Evolutionary conservation across 306 rosid species (phyloP).

Genomic region (Begonia masoniana): DNA sequence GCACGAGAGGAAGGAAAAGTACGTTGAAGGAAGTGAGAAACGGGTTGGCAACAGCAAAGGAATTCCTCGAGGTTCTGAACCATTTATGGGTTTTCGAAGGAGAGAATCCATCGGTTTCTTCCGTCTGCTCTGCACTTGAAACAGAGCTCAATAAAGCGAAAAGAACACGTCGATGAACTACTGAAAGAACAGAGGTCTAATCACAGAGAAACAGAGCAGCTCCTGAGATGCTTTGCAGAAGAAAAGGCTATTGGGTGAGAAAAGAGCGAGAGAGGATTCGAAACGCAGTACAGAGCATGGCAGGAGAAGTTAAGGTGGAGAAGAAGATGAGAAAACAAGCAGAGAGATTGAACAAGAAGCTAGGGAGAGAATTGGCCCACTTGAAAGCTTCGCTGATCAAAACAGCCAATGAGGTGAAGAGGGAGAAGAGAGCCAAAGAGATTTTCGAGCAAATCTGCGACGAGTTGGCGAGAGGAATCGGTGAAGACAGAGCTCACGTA

Average conservation of each 20-base stretch:
- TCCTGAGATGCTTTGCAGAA: conserved; percentile 49
- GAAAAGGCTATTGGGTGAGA: conserved; percentile 72
- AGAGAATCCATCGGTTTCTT: conserved; percentile 30
- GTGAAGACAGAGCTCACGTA: conserved; percentile 68
- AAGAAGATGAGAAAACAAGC: conserved; percentile 70
- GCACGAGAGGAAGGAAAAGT: conserved; percentile 22
- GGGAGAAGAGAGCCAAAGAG: conserved; percentile 81
- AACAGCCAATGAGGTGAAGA: conserved; percentile 47
- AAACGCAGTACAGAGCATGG: conserved; percentile 30
- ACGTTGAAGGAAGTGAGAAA: conserved; percentile 65
- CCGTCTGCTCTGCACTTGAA: conserved; percentile 50
- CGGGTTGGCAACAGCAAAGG: conserved; percentile 60
- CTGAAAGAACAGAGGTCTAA: conserved; percentile 36
- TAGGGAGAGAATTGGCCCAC: conserved; percentile 60
- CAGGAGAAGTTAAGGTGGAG: conserved; percentile 70
- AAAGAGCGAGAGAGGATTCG: conserved; percentile 56
- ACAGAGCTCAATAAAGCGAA: conserved; percentile 56
- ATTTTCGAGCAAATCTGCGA: conserved; percentile 73
- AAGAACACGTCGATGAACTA: conserved; percentile 43
- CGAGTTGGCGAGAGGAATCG: conserved; percentile 66
- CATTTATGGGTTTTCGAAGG: conserved; percentile 44
- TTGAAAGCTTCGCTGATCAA: conserved; percentile 39
- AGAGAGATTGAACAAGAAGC: conserved; percentile 64
- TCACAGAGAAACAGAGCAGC: conserved; percentile 32
- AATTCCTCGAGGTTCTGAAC: conserved; percentile 58